A percentile compares a stretch with the other conserved stretches of the same genome.
Evolutionary conservation across 179 eudicot species (phyloP).

Genomic region (Actinidia arguta): DNA sequence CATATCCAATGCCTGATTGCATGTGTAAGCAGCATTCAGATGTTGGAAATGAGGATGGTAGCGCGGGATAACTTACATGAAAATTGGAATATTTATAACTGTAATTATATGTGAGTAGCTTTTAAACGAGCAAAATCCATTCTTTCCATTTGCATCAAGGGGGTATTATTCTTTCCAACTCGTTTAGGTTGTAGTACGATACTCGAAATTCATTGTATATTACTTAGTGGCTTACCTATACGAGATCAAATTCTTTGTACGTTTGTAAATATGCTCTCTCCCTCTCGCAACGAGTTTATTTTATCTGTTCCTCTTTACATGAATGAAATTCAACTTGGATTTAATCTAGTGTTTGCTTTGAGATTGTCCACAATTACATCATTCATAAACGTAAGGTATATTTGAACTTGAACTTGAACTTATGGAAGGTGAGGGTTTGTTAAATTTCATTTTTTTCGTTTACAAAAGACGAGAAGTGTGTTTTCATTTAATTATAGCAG

Average conservation of each 20-base stretch:
- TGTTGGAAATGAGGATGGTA: constrained; percentile 34
- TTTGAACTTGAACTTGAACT: too few species aligned
- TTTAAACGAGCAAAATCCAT: neutral
- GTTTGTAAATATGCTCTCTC: neutral
- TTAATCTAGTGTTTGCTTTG: too few species aligned
- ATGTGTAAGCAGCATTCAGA: constrained; percentile 68
- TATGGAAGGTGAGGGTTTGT: too few species aligned
- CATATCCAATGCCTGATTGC: constrained; percentile 97
- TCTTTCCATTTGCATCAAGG: constrained; percentile 3
- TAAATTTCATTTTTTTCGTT: too few species aligned
- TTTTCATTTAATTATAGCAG: too few species aligned
- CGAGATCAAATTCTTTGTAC: constrained; percentile 17
- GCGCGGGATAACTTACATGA: constrained; percentile 23
- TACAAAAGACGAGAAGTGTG: too few species aligned
- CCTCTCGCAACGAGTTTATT: too few species aligned
- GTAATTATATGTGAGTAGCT: neutral
- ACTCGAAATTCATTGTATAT: constrained; percentile 3
- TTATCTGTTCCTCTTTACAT: too few species aligned
- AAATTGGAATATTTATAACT: neutral
- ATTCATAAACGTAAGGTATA: too few species aligned
- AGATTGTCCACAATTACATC: too few species aligned
- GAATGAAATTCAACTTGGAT: too few species aligned
- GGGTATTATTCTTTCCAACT: constrained; percentile 1
- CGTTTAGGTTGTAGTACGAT: neutral
- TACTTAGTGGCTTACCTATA: neutral